Conservation (phyloP, 306 rosid genomes). For the Alnus rubra region DNA sequence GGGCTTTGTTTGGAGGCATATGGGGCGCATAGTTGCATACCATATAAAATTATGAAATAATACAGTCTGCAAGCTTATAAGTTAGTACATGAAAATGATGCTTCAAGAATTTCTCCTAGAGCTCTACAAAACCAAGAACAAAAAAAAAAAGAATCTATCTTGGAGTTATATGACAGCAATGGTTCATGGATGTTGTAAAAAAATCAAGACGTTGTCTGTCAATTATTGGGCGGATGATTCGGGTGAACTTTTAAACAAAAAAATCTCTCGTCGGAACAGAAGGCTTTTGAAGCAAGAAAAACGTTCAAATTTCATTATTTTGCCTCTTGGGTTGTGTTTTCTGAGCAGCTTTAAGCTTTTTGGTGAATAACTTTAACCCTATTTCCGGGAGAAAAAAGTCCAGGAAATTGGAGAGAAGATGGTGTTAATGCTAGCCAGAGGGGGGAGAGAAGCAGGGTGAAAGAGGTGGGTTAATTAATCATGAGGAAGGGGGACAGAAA, state of each 20-base stretch:
- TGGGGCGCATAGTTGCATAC: not conserved
- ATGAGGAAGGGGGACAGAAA: conserved; percentile 13
- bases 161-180: not conserved
- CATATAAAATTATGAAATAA: too few species aligned
- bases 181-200: not conserved
- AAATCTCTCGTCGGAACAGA: too few species aligned
- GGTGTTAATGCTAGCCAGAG: not conserved
- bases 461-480: not conserved
- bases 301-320: not conserved
- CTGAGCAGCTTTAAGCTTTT: not conserved
- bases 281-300: not conserved
- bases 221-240: not conserved
- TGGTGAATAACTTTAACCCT: not conserved
- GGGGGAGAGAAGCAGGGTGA: not conserved
- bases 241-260: too few species aligned
- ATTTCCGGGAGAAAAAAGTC: conserved; percentile 1
- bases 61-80: not conserved
- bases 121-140: not conserved
- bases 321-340: not conserved
- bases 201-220: not conserved
- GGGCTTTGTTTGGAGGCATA: conserved; percentile 35
- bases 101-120: not conserved
- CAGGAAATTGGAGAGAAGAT: not conserved
- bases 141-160: not conserved
- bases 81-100: conserved; percentile 4